Evolutionary conservation across 192 early-diverging fungal species (phyloP), one percentile per base, ranked within the genome.

Genomic region (Linnemannia hyalina): DNA sequence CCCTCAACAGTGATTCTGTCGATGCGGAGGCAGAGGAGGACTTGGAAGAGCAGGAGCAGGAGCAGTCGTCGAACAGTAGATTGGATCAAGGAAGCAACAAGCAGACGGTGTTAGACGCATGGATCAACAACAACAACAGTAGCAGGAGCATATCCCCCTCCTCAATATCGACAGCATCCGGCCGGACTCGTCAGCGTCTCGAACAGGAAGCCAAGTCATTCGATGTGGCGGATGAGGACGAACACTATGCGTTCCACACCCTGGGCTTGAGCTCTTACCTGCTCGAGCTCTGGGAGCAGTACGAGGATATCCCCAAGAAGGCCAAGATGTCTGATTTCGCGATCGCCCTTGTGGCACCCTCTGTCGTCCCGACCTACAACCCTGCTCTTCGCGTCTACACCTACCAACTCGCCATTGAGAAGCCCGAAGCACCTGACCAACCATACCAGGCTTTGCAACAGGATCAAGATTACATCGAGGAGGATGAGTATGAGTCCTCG

Each of bases 351-450:
- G 89, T 96, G 0, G 88, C 92, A 15, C 95, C 95, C 4, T 91
- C 93, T 60, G 89, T 96, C 0, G 81, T 96, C 15, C 95, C 95
- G 29, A 91, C 88, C 15, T 94, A 92, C 73, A 82, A 91, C 68
- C 95, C 94, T 6, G 84, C 90, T 0, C 92, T 94, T 73, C 92
- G 93, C n/a, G 83, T 94, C 0, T 91, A 91, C 54, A 80, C 89
- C 57, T 95, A 95, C 60, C 86, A 91, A 40, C 42, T 82, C 29
- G 80, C 82, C 23, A 76, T 73, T 32, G 83, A 85, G 54, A 85
- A 80, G 63, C 29, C 52, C 3, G 55, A 29, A 20, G 13, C 22
- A 41, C 40, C 75, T 22, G 29, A 38, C 16, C 32, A 46, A n/a
- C 54, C 74, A 7, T 1, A n/a, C 6, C 69, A 47, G 22, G 1